Base-by-base conservation (phyloP, 257 asterid species). In the Primulina huaijiensis region DNA sequence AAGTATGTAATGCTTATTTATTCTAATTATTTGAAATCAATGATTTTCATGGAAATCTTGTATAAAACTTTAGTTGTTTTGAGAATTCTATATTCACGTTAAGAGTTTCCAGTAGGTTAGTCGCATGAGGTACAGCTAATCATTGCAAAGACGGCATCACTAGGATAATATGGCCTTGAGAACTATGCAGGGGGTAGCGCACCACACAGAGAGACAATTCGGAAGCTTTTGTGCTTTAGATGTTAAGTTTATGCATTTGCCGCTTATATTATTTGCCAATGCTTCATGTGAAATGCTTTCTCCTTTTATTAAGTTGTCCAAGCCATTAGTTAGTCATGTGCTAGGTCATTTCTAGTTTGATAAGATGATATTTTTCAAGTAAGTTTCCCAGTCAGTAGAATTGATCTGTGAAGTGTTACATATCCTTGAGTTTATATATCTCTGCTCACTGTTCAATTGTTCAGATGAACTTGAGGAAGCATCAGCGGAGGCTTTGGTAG, bases 1-100 rank as follows among this genome's bases (percentile, higher is more conserved):
- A 71, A 67, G 84, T 84, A 83, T 72, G 86, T 43, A 23, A 8
- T 68, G 53, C 29, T 72, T 55, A 55, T 11, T 38, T 60, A 35
- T 43, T 25, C 21, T 37, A 6, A 5, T 70, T 59, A 25, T 38
- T 19, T 27, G 30, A 62, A 35, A 64, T 10, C 11, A 53, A n/a
- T 72, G 53, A 30, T 65, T 70, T 31, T 6, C 31, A 16, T 23
- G 27, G 16, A 23, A 46, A 66, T 46, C 5, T 43, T 50, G 50
- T 53, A n/a, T 52, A 25, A 16, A 53, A 52, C 19, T 68, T 50
- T 53, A 31, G 50, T 37, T 64, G 9, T 55, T 31, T 60, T 61
- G 40, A 34, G 17, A 5, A 30, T 19, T 20, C 27, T 9, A 29
- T 14, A 40, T 40, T 43, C n/a, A 12, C 19, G n/a, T 43, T 43